These are phyloP conservation scores for Ogataea wickerhamii DNA, from an alignment of 805 yeast species.

Conservation along the genomic window DNA sequence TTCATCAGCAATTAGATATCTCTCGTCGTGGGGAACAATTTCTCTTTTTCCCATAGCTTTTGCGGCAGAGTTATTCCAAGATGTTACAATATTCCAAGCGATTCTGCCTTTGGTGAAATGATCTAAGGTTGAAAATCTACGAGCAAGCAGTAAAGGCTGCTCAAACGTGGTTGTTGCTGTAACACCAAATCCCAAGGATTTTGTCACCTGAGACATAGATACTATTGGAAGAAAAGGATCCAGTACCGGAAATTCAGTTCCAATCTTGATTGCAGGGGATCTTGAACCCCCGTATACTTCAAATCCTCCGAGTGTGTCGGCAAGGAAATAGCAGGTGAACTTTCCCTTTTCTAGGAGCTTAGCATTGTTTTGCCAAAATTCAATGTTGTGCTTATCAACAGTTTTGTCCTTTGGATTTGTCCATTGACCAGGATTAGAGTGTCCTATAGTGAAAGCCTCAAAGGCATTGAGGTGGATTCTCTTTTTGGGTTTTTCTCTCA, in stretches of 20 bases:
- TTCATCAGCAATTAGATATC: constrained; percentile 30
- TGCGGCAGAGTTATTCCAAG: constrained; percentile 17
- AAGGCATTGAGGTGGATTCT: constrained; percentile 12
- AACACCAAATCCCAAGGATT: constrained; percentile 29
- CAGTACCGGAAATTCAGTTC: constrained; percentile 12
- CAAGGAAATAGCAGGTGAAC: constrained; percentile 11
- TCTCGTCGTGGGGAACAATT: constrained; percentile 29
- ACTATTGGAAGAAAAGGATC: constrained; percentile 31
- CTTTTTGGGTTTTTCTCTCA: constrained; percentile 4
- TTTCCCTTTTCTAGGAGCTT: constrained; percentile 10
- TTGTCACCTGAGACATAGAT: constrained; percentile 34
- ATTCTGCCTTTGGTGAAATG: constrained; percentile 31
- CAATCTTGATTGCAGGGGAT: constrained; percentile 10
- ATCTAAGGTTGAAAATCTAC: constrained; percentile 32
- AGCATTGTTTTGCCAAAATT: constrained; percentile 18
- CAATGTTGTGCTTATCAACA: constrained; percentile 13
- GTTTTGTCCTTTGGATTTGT: constrained; percentile 19
- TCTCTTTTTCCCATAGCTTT: constrained; percentile 28
- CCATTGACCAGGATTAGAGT: constrained; percentile 23
- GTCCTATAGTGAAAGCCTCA: constrained; percentile 11
- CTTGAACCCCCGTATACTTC: constrained; percentile 12
- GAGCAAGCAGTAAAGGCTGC: constrained; percentile 29
- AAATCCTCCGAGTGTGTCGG: constrained; percentile 12
- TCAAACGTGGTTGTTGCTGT: constrained; percentile 33
- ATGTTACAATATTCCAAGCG: constrained; percentile 33